These are phyloP conservation scores for Pseudocercospora ulei DNA, from an alignment of 2,329 filamentous ascomycete genomes.

Conservation along the genomic window DNA sequence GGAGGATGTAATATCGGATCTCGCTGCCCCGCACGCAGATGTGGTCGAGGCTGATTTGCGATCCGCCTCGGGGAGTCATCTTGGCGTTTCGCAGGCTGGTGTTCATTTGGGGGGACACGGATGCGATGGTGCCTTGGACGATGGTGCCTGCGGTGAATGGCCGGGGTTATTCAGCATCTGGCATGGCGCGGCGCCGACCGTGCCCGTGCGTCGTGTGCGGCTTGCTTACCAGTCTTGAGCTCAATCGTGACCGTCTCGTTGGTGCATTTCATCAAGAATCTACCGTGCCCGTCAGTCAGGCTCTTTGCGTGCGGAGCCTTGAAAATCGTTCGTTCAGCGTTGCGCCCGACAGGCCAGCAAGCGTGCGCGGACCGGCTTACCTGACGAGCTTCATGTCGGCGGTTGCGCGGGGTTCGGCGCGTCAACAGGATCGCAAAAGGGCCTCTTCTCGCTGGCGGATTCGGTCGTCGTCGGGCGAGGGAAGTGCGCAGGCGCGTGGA, in stretches of 20 bases:
- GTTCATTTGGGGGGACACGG: constrained; percentile 97
- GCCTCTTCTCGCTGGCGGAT: background rate
- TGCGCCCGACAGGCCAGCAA: constrained; percentile 30
- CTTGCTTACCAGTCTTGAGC: constrained; percentile 86
- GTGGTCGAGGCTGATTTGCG: constrained; percentile 77
- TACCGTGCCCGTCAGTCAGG: constrained; percentile 40
- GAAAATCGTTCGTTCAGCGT: constrained; percentile 40
- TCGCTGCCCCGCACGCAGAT: constrained; percentile 96
- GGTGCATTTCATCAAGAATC: constrained; percentile 98
- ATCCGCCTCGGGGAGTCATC: constrained; percentile 84
- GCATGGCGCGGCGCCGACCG: no score
- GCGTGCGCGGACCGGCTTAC: constrained; percentile 47
- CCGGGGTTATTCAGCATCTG: no score
- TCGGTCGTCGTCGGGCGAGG: background rate
- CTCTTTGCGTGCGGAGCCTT: constrained; percentile 36
- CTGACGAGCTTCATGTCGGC: constrained; percentile 90
- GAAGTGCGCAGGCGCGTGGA: no score
- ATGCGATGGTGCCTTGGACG: constrained; percentile 91
- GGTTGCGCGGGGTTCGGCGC: constrained; percentile 15
- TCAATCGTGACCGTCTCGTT: constrained; percentile 98
- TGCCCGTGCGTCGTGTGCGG: no score
- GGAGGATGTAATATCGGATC: constrained; percentile 92
- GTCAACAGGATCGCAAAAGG: background rate
- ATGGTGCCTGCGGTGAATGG: constrained; percentile 64
- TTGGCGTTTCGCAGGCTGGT: constrained; percentile 90